Conservation (phyloP, 169 alveolate genomes). For the Cryptosporidium canis region DNA sequence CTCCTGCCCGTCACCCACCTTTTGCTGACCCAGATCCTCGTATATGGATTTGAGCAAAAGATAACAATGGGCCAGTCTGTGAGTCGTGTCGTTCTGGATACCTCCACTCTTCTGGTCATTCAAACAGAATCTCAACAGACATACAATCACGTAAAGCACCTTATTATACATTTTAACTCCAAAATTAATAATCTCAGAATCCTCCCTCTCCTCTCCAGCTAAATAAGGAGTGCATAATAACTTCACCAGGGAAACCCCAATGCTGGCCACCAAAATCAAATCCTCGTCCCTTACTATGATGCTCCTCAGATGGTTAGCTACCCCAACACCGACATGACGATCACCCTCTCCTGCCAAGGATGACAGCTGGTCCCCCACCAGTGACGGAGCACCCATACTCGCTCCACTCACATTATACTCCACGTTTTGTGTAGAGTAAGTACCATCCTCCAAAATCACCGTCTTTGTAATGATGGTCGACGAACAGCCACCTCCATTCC, state of each 20-base stretch:
- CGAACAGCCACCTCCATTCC: background rate
- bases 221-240: background rate
- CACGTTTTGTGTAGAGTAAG: constrained; percentile 91
- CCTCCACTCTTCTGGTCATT: constrained; percentile 65
- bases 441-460: constrained; percentile 95
- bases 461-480: constrained; percentile 80
- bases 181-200: background rate
- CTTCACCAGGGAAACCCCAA: constrained; percentile 61
- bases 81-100: constrained; percentile 42
- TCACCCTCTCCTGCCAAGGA: background rate
- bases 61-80: constrained; percentile 46
- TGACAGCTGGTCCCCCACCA: background rate
- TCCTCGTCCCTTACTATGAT: constrained; percentile 40
- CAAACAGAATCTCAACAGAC: constrained; percentile 44
- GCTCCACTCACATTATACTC: constrained; percentile 47
- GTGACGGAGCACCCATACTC: background rate
- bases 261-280: constrained; percentile 23
- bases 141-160: constrained; percentile 23
- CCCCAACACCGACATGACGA: background rate
- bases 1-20: background rate
- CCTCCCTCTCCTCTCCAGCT: background rate
- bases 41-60: constrained; percentile 32
- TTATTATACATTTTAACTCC: constrained; percentile 10
- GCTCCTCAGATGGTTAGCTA: background rate
- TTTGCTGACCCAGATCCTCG: background rate